Evolutionary conservation across 306 rosid species (phyloP).

Genomic region (Potentilla sterilis): DNA sequence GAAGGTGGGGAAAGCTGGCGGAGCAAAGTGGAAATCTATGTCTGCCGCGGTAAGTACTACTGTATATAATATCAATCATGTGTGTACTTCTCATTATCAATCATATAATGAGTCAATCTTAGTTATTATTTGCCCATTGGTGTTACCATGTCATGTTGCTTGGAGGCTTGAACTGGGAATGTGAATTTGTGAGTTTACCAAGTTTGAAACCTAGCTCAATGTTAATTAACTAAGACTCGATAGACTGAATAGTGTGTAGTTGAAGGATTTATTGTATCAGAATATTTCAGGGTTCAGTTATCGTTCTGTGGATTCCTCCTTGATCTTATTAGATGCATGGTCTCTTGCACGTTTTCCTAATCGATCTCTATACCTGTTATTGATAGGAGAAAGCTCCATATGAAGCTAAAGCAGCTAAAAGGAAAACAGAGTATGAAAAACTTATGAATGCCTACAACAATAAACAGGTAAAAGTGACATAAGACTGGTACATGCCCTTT

Average conservation of each 20-base stretch:
- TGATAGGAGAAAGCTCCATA: slow-evolving; percentile 26
- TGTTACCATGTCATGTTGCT: neutral
- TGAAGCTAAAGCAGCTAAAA: slow-evolving; percentile 25
- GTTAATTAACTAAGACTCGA: slow-evolving; percentile 4
- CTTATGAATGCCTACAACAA: slow-evolving; percentile 24
- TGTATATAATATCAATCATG: neutral
- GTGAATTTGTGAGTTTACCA: slow-evolving; percentile 13
- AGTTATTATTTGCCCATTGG: neutral
- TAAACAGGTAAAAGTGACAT: slow-evolving; percentile 10
- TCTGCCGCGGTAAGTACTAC: slow-evolving; percentile 19
- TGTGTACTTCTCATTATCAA: neutral
- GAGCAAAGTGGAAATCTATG: slow-evolving; percentile 39
- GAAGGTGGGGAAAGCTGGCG: slow-evolving; percentile 42
- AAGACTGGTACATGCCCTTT: neutral
- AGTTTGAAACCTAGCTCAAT: slow-evolving; percentile 1
- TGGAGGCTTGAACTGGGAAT: slow-evolving; percentile 3
- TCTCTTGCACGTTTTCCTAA: neutral
- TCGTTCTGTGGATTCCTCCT: neutral
- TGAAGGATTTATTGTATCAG: neutral
- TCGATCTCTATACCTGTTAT: neutral
- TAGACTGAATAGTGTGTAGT: neutral
- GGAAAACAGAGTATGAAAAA: slow-evolving; percentile 24
- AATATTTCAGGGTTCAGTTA: neutral
- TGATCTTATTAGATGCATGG: neutral
- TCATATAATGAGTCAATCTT: neutral